Percentiles rank a stretch among this genome's conserved stretches.
Conservation (phyloP, 305 asterid species). For the Striga hermonthica region DNA sequence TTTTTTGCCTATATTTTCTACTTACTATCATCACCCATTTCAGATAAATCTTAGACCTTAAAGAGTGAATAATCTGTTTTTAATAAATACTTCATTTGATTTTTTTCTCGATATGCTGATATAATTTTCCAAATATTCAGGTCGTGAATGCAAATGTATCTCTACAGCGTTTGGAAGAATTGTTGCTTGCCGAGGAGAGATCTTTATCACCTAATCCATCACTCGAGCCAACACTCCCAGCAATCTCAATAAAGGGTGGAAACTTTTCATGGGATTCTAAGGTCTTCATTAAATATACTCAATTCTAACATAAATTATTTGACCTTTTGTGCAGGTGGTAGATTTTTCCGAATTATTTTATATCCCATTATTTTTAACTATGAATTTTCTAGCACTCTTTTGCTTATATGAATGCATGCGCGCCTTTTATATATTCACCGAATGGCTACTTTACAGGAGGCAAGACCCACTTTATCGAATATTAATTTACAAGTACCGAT, state of each 20-base stretch:
- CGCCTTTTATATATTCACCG: background rate
- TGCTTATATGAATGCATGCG: background rate
- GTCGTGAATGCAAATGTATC: conserved; percentile 93
- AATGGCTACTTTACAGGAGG: conserved; percentile 46
- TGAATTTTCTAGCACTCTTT: too few species aligned
- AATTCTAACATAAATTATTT: too few species aligned
- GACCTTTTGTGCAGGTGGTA: background rate
- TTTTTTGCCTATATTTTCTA: conserved; percentile 13
- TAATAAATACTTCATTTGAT: conserved; percentile 9
- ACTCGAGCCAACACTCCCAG: conserved; percentile 72
- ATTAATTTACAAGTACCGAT: conserved; percentile 77
- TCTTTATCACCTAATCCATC: conserved; percentile 83
- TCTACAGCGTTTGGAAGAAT: conserved; percentile 82
- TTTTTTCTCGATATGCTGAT: background rate
- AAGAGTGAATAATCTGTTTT: too few species aligned
- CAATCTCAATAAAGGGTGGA: conserved; percentile 79
- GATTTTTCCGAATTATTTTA: background rate
- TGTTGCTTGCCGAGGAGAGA: conserved; percentile 88
- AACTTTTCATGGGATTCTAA: conserved; percentile 86
- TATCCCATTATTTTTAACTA: conserved; percentile 6
- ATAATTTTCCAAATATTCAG: conserved; percentile 35
- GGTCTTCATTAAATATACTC: conserved; percentile 42
- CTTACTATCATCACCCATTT: too few species aligned
- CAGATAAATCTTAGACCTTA: too few species aligned
- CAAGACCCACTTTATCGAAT: conserved; percentile 70